Conservation (phyloP, 257 asterid genomes). For the Solanum etuberosum region DNA sequence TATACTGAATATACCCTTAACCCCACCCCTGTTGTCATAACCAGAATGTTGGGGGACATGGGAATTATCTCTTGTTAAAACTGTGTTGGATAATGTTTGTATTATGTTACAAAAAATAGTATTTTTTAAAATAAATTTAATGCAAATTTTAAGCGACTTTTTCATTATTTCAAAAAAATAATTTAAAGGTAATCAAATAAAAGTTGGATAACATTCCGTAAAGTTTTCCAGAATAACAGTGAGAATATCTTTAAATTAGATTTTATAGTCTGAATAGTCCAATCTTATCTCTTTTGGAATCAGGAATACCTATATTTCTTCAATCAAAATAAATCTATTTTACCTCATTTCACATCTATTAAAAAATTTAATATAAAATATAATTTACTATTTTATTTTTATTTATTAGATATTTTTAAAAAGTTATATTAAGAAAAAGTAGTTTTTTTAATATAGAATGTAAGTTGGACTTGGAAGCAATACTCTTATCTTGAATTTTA, state of each 20-base stretch:
- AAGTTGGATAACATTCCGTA: background rate
- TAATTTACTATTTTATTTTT: too few species aligned
- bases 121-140: too few species aligned
- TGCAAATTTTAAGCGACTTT: background rate
- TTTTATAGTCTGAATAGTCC: background rate
- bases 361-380: too few species aligned
- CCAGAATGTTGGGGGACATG: too few species aligned
- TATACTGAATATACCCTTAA: background rate
- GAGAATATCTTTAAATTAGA: background rate
- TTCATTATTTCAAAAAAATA: too few species aligned
- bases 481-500: too few species aligned
- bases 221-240: background rate
- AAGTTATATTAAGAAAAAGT: background rate
- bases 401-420: background rate
- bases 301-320: background rate
- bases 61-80: too few species aligned
- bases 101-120: too few species aligned
- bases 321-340: too few species aligned
- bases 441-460: background rate
- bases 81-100: background rate
- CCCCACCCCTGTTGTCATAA: background rate
- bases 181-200: too few species aligned
- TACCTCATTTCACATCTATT: background rate
- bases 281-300: background rate
- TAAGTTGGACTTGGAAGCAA: background rate